These are phyloP conservation scores for Paragyromitra xinjiangensis DNA, from an alignment of 495 filamentous ascomycete genomes.

Conservation along the genomic window DNA sequence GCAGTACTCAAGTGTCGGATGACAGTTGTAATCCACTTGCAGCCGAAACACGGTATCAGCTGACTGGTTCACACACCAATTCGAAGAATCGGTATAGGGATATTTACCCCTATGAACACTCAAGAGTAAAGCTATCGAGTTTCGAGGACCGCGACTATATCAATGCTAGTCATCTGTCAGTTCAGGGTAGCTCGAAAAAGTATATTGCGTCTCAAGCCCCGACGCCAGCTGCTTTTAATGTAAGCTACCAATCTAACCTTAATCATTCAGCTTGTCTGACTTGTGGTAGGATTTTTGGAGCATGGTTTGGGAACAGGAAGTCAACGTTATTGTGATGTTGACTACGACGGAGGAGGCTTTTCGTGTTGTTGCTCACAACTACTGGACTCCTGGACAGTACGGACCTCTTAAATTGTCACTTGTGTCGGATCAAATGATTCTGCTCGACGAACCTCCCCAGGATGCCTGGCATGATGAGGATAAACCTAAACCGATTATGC, in stretches of 20 bases:
- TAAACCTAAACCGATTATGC: constrained; percentile 63
- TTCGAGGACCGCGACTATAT: constrained; percentile 86
- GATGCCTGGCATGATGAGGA: constrained; percentile 42
- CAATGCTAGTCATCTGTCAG: constrained; percentile 86
- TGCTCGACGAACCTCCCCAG: constrained; percentile 60
- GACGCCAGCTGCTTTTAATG: constrained; percentile 86
- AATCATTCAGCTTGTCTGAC: constrained; percentile 58
- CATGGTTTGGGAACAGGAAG: constrained; percentile 96
- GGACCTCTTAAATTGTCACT: constrained; percentile 79
- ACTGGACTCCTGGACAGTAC: constrained; percentile 81
- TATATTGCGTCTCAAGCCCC: constrained; percentile 97
- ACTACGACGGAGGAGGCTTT: constrained; percentile 94
- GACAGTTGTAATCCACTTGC: background rate
- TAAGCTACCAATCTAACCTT: constrained; percentile 61
- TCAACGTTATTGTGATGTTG: constrained; percentile 92
- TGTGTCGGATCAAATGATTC: constrained; percentile 68
- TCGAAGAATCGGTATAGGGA: constrained; percentile 96
- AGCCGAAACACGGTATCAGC: constrained; percentile 60
- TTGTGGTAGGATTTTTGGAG: constrained; percentile 89
- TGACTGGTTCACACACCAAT: constrained; percentile 91
- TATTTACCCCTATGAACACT: constrained; percentile 94
- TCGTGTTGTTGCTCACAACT: constrained; percentile 90
- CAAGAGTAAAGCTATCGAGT: constrained; percentile 79
- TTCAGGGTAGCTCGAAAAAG: constrained; percentile 77
- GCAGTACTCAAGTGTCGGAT: constrained; percentile 63